Conservation (phyloP, 805 yeast species). For the Candida gorgasii region DNA sequence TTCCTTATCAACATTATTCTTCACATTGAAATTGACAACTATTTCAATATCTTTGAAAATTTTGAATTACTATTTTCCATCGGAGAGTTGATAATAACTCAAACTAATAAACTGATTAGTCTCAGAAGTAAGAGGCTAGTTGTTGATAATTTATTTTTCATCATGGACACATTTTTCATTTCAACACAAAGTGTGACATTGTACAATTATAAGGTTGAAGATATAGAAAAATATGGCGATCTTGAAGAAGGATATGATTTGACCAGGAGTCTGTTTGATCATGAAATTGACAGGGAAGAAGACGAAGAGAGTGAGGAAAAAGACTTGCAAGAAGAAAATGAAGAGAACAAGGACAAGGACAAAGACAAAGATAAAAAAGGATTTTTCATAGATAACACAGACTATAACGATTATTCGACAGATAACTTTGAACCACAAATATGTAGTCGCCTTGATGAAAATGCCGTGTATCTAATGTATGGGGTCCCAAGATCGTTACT, state of each 20-base stretch:
- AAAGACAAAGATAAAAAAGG: background rate
- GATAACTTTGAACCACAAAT: conserved; percentile 5
- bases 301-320: background rate
- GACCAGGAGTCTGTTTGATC: conserved; percentile 7
- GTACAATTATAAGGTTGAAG: conserved; percentile 45
- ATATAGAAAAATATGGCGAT: conserved; percentile 44
- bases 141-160: conserved; percentile 9
- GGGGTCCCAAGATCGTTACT: conserved; percentile 51
- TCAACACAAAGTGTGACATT: conserved; percentile 52
- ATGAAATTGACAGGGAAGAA: conserved; percentile 6
- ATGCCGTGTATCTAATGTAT: conserved; percentile 39
- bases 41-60: conserved; percentile 43
- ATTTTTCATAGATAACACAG: conserved; percentile 10
- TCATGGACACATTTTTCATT: conserved; percentile 33
- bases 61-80: conserved; percentile 41
- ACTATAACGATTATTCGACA: conserved; percentile 12
- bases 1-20: conserved; percentile 38
- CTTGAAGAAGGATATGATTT: conserved; percentile 38
- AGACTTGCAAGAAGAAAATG: background rate
- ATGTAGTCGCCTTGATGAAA: conserved; percentile 15
- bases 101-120: background rate
- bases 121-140: conserved; percentile 2
- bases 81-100: conserved; percentile 33
- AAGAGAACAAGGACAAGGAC: background rate
- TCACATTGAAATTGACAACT: conserved; percentile 39